Evolutionary conservation across 495 filamentous ascomycete species (phyloP), one percentile per base, ranked within the genome.

Genomic region (Bryoglossum gracile): DNA sequence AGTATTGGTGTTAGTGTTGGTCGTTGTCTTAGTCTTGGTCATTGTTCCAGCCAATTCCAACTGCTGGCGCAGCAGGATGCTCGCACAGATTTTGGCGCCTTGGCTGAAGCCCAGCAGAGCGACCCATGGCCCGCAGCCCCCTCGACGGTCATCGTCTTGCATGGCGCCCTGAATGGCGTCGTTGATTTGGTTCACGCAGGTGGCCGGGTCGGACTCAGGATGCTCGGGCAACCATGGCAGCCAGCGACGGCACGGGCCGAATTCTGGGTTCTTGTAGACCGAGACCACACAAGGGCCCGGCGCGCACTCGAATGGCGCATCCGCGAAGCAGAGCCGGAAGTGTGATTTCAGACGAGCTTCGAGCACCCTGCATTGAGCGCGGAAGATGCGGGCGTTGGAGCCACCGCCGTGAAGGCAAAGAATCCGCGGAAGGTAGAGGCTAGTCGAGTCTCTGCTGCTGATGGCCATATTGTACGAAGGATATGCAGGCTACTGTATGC

Each of bases 41-140:
- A n/a, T n/a, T n/a, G n/a, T n/a, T n/a, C n/a, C n/a, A n/a, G n/a
- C n/a, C n/a, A n/a, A n/a, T 40, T 4, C 14, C 16, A 40, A 4
- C 21, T 40, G 37, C 22, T 40, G n/a, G 11, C 14, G 14, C 16
- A 18, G 21, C 14, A 40, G 37, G 10, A 40, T n/a, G 18, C 37
- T 40, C 11, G 37, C 37, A 40, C 37, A 40, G 3, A 40, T 4
- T 11, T 40, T 40, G 37, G 37, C 37, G 18, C 37, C 37, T 22
- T 40, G 37, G 17, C 37, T 40, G 37, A 40, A 40, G 37, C 37
- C 37, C 9, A 40, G 18, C 37, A 40, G 14, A 18, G 14, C 37
- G 14, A 40, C 37, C 37, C 37, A 40, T 10, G 16, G 14, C 14
- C 37, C 37, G 10, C 14, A 18, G n/a, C 3, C 37, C 14, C 37